phyloP scores from a whole-genome alignment of 2,329 filamentous ascomycete species.

The Parascedosporium putredinis region DNA sequence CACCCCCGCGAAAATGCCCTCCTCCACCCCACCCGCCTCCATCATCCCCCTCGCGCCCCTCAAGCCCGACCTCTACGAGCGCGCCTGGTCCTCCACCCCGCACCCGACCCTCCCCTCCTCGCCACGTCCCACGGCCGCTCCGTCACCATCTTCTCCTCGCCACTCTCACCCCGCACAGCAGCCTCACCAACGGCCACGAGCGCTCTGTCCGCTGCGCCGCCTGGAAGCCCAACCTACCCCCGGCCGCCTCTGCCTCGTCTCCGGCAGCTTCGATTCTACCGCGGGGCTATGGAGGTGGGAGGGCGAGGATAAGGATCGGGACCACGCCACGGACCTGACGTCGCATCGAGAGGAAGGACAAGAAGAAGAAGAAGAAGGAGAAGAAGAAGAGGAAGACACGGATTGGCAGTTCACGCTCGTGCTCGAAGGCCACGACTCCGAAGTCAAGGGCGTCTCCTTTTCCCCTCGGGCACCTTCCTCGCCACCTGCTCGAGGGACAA shows the following conservation, averaged over 20 bases:
- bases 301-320: slow-evolving; percentile 35
- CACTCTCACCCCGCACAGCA: slow-evolving; percentile 68
- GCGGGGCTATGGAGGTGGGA: slow-evolving; percentile 74
- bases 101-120: slow-evolving; percentile 82
- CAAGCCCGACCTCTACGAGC: slow-evolving; percentile 50
- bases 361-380: slow-evolving; percentile 9
- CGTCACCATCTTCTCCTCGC: slow-evolving; percentile 83
- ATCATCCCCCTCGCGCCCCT: slow-evolving; percentile 39
- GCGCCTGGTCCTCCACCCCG: slow-evolving; percentile 76
- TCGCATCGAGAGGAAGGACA: slow-evolving; percentile 4
- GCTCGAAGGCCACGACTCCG: slow-evolving; percentile 88
- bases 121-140: slow-evolving; percentile 83
- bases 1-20: slow-evolving; percentile 4
- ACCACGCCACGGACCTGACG: slow-evolving; percentile 19
- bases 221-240: slow-evolving; percentile 69
- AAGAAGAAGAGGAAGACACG: slow-evolving; percentile 42
- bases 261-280: slow-evolving; percentile 86
- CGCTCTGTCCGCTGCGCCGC: slow-evolving; percentile 76
- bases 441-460: slow-evolving; percentile 76
- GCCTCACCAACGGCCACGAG: slow-evolving; percentile 78
- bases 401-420: slow-evolving; percentile 92
- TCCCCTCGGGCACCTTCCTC: slow-evolving; percentile 65
- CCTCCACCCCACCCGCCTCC: slow-evolving; percentile 10
- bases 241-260: slow-evolving; percentile 68
- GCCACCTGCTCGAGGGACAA: slow-evolving; percentile 91